phyloP scores from a whole-genome alignment of 805 yeast genomes.

The Ogataea philodendri region DNA sequence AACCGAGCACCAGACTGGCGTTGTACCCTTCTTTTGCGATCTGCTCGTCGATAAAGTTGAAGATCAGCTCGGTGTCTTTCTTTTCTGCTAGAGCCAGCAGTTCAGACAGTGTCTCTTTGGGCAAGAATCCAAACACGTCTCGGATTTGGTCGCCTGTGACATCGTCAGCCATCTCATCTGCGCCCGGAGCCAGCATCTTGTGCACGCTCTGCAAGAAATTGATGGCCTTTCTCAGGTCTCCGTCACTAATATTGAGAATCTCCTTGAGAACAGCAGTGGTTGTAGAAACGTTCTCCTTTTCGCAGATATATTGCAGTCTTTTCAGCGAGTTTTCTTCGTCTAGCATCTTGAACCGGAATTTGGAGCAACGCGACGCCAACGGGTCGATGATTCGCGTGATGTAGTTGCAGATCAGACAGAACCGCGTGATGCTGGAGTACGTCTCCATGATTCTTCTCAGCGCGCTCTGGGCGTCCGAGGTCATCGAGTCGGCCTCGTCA shows the following conservation, averaged over 20 bases:
- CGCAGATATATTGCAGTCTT: constrained; percentile 62
- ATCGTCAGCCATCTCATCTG: constrained; percentile 30
- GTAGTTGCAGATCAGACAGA: constrained; percentile 93
- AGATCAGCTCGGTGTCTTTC: constrained; percentile 26
- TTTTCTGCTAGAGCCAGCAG: constrained; percentile 21
- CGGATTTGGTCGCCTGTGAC: constrained; percentile 20
- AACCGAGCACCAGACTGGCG: constrained; percentile 30
- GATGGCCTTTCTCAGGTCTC: constrained; percentile 92
- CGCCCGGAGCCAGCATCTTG: constrained; percentile 40
- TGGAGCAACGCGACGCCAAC: constrained; percentile 92
- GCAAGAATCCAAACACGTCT: constrained; percentile 37
- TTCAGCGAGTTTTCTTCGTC: constrained; percentile 67
- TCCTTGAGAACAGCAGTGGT: constrained; percentile 57
- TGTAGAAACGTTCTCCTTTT: constrained; percentile 40
- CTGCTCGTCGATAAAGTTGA: constrained; percentile 26
- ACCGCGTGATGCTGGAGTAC: constrained; percentile 84
- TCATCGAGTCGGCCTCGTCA: constrained; percentile 98
- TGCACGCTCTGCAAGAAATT: constrained; percentile 86
- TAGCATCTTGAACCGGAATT: constrained; percentile 82
- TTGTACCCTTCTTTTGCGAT: constrained; percentile 35
- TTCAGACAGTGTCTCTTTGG: constrained; percentile 19
- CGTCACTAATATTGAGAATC: constrained; percentile 71
- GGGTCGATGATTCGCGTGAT: constrained; percentile 97
- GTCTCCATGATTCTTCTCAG: constrained; percentile 92
- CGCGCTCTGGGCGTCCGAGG: constrained; percentile 94